Base-by-base conservation (phyloP, 176 grass and related monocot genomes). In the Oryza glaberrima region DNA sequence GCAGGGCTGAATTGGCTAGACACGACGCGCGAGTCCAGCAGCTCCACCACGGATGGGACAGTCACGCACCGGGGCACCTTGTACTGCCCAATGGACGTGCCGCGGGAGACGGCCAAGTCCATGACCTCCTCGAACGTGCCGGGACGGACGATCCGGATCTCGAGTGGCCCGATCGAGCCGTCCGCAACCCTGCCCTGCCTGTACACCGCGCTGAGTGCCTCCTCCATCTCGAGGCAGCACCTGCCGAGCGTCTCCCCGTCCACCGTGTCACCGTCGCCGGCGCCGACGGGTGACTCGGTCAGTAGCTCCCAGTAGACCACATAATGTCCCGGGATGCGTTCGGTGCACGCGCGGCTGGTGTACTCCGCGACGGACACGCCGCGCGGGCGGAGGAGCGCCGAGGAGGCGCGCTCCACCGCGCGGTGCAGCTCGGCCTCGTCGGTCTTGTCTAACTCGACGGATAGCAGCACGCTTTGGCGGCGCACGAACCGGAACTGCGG, bases 61-160 rank as follows among this genome's bases (percentile, higher is more conserved):
- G 77, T 81, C 5, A 94, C 86, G 86, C 92, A 94, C 66, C 87
- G 88, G 0, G 92, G 92, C 75, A 91, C 89, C 84, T 94, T 94
- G 92, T 94, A 94, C 89, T 94, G 92, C 86, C 91, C 89, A 77
- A 91, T 94, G 86, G 92, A 94, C 0, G 92, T 89, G 32, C 92
- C 92, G 1, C 89, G 54, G 2, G 86, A 89, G 54, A 94, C 91
- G 81, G 92, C 89, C 79, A 92, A 89, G 89, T 87, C 89, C 92
- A 94, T 94, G 65, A 94, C 86, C 87, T 92, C 89, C 80, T 94
- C 92, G 89, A 94, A 94, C 30, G 92, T 91, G 58, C 92, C 92
- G 12, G 61, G 51, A 38, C 14, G 79, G 26, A 94, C 89, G 3
- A 94, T 76, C 36, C 89, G 83, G 77, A 94, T 94, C 87, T 94